A percentile compares a stretch with the other conserved stretches of the same genome.
Conservation (phyloP, 345 rosid genomes). For the Carallia pectinifolia region DNA sequence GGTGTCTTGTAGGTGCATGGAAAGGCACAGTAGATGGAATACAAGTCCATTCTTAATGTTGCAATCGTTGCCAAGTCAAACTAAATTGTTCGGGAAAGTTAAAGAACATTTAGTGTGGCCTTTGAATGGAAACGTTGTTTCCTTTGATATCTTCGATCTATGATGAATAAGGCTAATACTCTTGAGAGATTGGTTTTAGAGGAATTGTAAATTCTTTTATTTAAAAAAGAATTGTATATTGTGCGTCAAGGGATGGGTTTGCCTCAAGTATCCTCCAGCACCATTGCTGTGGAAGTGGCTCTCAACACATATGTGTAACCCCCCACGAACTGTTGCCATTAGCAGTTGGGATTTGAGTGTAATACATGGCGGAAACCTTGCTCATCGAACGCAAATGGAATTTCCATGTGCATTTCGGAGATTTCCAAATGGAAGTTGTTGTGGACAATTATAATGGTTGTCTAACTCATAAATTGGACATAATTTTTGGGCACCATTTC, state of each 20-base stretch:
- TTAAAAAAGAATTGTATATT: slow-evolving; percentile 6
- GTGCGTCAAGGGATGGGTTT: slow-evolving; percentile 14
- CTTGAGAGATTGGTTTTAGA: no score
- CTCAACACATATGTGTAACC: slow-evolving; percentile 11
- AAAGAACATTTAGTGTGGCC: no score
- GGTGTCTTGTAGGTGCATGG: no score
- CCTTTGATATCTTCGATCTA: no score
- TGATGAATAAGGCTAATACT: no score
- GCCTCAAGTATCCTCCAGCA: slow-evolving; percentile 22
- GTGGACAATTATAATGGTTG: slow-evolving; percentile 10
- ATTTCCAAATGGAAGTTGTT: slow-evolving; percentile 11
- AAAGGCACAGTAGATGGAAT: no score
- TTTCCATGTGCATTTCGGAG: slow-evolving; percentile 11
- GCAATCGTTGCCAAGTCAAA: no score
- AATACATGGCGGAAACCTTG: slow-evolving; percentile 27
- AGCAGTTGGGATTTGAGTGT: slow-evolving; percentile 27
- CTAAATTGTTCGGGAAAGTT: no score
- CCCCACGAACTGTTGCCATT: slow-evolving; percentile 10
- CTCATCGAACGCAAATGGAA: slow-evolving; percentile 29
- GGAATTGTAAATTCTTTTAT: no score
- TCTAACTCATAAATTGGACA: no score
- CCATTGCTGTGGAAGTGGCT: slow-evolving; percentile 25
- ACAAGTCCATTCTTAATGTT: no score
- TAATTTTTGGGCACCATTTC: slow-evolving; percentile 11
- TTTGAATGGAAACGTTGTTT: no score